Evolutionary conservation across 2,329 filamentous ascomycete genomes (phyloP).

Genomic region (Huntiella abstrusa): DNA sequence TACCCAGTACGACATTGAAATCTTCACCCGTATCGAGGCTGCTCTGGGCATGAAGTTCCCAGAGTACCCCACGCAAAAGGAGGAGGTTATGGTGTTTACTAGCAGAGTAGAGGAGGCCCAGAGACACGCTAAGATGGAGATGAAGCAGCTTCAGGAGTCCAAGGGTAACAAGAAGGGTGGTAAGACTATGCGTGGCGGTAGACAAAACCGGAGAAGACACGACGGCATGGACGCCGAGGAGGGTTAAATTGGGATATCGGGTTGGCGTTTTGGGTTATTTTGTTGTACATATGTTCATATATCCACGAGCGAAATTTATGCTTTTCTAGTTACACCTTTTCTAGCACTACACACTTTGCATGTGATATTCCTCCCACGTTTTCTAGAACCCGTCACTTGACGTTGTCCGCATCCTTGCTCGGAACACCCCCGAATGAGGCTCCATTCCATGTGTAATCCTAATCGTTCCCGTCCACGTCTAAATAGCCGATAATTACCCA

Average conservation of each 20-base stretch:
- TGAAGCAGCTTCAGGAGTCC: constrained; percentile 63
- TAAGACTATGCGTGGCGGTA: constrained; percentile 24
- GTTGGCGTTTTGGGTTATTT: background rate
- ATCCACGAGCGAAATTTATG: background rate
- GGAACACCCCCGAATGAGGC: too few relatives aligned
- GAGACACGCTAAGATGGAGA: constrained; percentile 55
- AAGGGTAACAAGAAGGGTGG: constrained; percentile 36
- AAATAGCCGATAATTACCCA: constrained; percentile 2
- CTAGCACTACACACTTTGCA: too few relatives aligned
- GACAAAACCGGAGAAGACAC: constrained; percentile 21
- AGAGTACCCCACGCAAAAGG: constrained; percentile 52
- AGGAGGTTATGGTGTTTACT: constrained; percentile 70
- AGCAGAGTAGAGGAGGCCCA: constrained; percentile 68
- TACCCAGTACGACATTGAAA: constrained; percentile 73
- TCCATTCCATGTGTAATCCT: too few relatives aligned
- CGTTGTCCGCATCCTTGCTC: background rate
- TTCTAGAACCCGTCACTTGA: background rate
- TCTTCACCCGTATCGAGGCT: constrained; percentile 64
- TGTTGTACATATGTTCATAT: background rate
- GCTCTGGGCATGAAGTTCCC: constrained; percentile 60
- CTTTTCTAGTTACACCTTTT: too few relatives aligned
- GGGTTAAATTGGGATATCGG: constrained; percentile 25
- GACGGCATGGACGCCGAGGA: constrained; percentile 63
- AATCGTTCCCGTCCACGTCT: too few relatives aligned
- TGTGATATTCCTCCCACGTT: too few relatives aligned